Base-by-base conservation (phyloP, 2,329 filamentous ascomycete genomes). In the Alternaria infectoria region DNA sequence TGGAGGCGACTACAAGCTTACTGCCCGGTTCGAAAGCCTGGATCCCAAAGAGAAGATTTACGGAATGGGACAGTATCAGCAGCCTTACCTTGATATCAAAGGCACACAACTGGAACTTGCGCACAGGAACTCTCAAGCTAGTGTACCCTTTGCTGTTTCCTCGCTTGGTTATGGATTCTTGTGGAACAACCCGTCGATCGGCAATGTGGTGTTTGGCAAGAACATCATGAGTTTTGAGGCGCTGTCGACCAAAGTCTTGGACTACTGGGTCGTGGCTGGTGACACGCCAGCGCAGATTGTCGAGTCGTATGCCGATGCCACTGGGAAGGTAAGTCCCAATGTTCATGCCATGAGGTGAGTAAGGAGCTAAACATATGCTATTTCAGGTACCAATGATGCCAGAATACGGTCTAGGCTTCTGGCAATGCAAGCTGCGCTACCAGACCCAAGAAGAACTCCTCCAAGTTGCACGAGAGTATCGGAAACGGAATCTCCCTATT, bases 1-100 rank as follows among this genome's bases (percentile, higher is more conserved):
- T 0, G 87, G 87, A 6, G 78, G 81, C 1, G 83, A 86, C 58
- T 89, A 87, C 69, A 84, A 87, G 56, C 78, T 90, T 9, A 89
- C 87, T 0, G 80, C 85, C 67, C 82, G 89, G 0, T 84, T 90
- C 57, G 88, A 90, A 72, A 86, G 85, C 2, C 72, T 86, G 2
- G 68, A 85, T 57, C 76, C 79, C 0, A 79, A 85, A 17, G 89
- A 91, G 73, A 87, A 85, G 71, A 86, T 91, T n/a, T 91, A 84
- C 69, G 89, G 89, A 19, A 90, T 90, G 88, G 89, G 89, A 0
- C 89, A 91, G 75, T 90, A 91, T 63, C 89, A 91, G 69, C 88
- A 91, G 67, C 86, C 87, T 0, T 83, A 81, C 55, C 79, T 91
- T n/a, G 83, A 90, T 70, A 81, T 90, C 52, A 90, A 90, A 68